Conservation (phyloP, 2,329 filamentous ascomycete genomes). For the Sporothrix inflata region DNA sequence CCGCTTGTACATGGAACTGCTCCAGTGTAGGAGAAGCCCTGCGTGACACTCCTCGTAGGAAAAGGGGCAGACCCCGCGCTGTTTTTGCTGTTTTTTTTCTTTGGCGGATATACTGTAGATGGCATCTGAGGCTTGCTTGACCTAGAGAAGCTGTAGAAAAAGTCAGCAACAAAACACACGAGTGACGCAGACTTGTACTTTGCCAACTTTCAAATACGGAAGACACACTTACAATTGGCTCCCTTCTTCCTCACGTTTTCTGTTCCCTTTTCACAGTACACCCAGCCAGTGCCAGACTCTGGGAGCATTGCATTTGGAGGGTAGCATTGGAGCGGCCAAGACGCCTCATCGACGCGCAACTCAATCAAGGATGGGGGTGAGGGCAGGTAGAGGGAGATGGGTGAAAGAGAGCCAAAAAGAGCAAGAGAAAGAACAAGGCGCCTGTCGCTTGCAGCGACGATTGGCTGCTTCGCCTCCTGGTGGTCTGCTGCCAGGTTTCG, state of each 20-base stretch:
- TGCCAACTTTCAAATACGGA: not conserved
- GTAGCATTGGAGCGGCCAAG: slow-evolving; percentile 6
- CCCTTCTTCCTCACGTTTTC: not conserved
- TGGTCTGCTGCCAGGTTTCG: slow-evolving; percentile 13
- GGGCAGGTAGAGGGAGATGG: not conserved
- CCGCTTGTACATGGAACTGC: not conserved
- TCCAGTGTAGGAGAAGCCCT: not conserved
- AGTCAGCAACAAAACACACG: not conserved
- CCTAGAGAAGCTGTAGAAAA: not conserved
- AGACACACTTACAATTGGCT: not conserved
- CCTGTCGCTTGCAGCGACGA: not conserved
- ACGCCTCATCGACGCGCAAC: slow-evolving; percentile 24
- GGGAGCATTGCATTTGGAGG: not conserved
- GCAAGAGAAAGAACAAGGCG: not conserved
- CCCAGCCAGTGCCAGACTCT: not conserved
- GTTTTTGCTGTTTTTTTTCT: not conserved
- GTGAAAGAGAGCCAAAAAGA: not conserved
- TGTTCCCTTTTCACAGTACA: not conserved
- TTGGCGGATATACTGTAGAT: not conserved
- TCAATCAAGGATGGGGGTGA: not conserved
- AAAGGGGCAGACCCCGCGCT: not conserved
- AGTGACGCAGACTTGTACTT: not conserved
- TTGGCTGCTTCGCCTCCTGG: not conserved
- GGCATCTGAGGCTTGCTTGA: not conserved
- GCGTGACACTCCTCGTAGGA: not conserved